Evolutionary conservation across 306 rosid genomes (phyloP).

Genomic region (Coriaria nepalensis): DNA sequence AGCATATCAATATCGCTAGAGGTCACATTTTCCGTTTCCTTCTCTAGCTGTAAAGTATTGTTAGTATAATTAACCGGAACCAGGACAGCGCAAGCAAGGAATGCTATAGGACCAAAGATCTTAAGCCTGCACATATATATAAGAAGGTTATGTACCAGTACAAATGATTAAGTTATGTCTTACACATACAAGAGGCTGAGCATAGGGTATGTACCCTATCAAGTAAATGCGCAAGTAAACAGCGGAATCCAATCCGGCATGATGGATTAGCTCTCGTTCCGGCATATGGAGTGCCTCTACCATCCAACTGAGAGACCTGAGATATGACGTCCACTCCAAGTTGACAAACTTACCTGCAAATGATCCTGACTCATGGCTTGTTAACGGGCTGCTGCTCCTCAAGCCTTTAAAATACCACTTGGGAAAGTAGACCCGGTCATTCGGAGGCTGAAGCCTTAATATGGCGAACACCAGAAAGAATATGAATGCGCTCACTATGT

Average conservation of each 20-base stretch:
- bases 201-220: constrained; percentile 50
- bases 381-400: constrained; percentile 44
- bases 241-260: constrained; percentile 91
- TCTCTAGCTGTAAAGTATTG: constrained; percentile 13
- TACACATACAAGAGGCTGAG: neutral
- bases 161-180: neutral
- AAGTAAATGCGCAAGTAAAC: constrained; percentile 91
- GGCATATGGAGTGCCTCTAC: constrained; percentile 93
- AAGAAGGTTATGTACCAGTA: neutral
- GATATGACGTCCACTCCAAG: constrained; percentile 67
- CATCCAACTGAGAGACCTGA: constrained; percentile 80
- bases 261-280: constrained; percentile 88
- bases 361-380: constrained; percentile 29
- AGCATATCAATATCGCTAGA: constrained; percentile 77
- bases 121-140: constrained; percentile 52
- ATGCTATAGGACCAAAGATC: constrained; percentile 83
- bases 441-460: constrained; percentile 90
- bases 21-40: constrained; percentile 34
- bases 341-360: constrained; percentile 68
- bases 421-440: constrained; percentile 91
- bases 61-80: constrained; percentile 79
- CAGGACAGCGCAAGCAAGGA: constrained; percentile 67
- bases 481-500: constrained; percentile 58
- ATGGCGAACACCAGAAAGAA: constrained; percentile 73
- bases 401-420: constrained; percentile 84